phyloP scores from a whole-genome alignment of 139 green algal genomes.

The Chlamydomonas incerta region DNA sequence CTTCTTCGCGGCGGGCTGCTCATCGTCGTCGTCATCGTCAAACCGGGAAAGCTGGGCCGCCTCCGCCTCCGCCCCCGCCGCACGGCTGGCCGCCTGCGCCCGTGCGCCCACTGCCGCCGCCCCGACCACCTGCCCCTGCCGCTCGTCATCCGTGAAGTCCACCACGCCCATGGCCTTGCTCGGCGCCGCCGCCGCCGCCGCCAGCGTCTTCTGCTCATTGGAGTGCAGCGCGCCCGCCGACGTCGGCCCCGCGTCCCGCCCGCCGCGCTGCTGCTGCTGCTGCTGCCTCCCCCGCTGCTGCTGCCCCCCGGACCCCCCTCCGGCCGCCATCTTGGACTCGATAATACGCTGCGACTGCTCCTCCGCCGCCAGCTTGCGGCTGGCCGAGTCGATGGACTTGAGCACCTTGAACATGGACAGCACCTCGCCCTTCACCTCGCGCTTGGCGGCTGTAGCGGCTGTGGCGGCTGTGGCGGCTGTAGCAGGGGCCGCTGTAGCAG shows the following conservation, averaged over 20 bases:
- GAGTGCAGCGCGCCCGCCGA: too few species aligned
- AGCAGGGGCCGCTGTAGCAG: neutral
- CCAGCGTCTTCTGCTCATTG: too few species aligned
- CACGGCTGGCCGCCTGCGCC: too few species aligned
- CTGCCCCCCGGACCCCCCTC: neutral
- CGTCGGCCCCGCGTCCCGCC: too few species aligned
- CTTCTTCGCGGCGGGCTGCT: too few species aligned
- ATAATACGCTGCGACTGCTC: neutral
- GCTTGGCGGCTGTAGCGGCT: neutral
- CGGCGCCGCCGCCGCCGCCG: too few species aligned
- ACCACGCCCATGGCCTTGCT: neutral
- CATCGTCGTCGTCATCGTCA: neutral
- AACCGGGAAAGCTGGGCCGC: neutral
- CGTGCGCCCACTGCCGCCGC: too few species aligned
- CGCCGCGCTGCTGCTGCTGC: neutral
- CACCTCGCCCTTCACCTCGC: conserved; percentile 28
- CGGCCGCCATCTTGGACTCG: neutral
- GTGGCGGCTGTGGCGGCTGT: neutral
- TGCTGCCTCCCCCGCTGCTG: neutral
- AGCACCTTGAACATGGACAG: conserved; percentile 40
- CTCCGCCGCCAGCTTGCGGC: neutral
- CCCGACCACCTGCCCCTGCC: neutral
- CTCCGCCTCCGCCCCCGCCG: too few species aligned
- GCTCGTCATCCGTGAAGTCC: neutral
- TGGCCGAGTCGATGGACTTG: conserved; percentile 20